Evolutionary conservation across 352 stramenopile species (phyloP).

Genomic region (Pythium scleroteichum): DNA sequence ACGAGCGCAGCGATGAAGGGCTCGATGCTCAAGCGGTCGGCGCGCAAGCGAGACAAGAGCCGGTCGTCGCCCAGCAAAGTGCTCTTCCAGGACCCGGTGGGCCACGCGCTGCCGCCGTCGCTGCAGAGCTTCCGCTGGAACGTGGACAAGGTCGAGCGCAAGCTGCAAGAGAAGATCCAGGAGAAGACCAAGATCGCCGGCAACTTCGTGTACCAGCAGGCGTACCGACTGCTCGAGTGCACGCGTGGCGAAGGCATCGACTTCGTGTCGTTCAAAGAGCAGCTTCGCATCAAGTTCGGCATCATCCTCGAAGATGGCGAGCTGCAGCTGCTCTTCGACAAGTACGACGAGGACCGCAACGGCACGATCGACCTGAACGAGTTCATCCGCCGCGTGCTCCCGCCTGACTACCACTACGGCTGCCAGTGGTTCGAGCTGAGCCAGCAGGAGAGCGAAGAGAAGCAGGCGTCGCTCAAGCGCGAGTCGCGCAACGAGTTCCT

Average conservation of each 20-base stretch:
- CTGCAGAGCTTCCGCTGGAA: slow-evolving; percentile 77
- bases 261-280: slow-evolving; percentile 71
- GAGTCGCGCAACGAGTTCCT: slow-evolving; percentile 73
- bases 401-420: slow-evolving; percentile 74
- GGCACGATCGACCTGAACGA: slow-evolving; percentile 83
- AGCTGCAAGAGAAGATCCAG: slow-evolving; percentile 85
- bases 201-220: slow-evolving; percentile 87
- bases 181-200: slow-evolving; percentile 83
- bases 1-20: slow-evolving; percentile 29
- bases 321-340: slow-evolving; percentile 79
- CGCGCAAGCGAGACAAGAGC: slow-evolving; percentile 23
- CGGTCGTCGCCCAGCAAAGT: slow-evolving; percentile 52
- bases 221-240: slow-evolving; percentile 78
- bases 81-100: slow-evolving; percentile 65
- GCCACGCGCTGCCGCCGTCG: slow-evolving; percentile 50
- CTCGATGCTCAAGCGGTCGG: slow-evolving; percentile 32
- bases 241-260: slow-evolving; percentile 77
- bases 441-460: slow-evolving; percentile 70
- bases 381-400: slow-evolving; percentile 78
- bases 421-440: slow-evolving; percentile 77
- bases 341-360: slow-evolving; percentile 81
- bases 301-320: slow-evolving; percentile 77
- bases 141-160: slow-evolving; percentile 78
- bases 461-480: slow-evolving; percentile 45
- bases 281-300: slow-evolving; percentile 76